phyloP scores from a whole-genome alignment of 768 basidiomycete genomes.

The Austroboletus eburneus region DNA sequence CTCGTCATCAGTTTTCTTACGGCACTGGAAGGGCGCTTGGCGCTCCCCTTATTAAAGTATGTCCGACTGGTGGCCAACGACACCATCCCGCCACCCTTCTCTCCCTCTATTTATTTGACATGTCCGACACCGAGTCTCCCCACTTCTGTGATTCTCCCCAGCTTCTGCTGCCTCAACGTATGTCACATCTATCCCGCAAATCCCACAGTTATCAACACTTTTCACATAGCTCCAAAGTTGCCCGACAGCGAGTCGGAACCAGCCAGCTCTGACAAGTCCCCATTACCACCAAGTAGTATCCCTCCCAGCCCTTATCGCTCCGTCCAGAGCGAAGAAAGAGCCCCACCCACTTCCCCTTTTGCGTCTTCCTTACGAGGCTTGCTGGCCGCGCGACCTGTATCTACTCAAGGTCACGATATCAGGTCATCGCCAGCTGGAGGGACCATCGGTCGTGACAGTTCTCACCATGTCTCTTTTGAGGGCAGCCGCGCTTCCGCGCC shows the following conservation, averaged over 20 bases:
- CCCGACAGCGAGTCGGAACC: constrained; percentile 23
- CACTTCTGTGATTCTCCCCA: no score
- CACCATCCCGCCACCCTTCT: background rate
- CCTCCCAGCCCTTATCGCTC: constrained; percentile 32
- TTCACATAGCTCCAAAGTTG: constrained; percentile 4
- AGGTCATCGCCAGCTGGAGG: constrained; percentile 33
- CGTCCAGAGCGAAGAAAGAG: constrained; percentile 30
- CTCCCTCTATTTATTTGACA: constrained; percentile 5
- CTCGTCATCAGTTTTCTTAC: constrained; percentile 12
- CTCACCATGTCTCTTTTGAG: constrained; percentile 53
- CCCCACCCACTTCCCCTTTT: constrained; percentile 41
- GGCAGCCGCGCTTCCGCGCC: constrained; percentile 32
- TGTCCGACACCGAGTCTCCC: no score
- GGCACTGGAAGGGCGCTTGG: constrained; percentile 12
- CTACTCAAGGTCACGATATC: constrained; percentile 9
- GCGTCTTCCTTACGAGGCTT: constrained; percentile 36
- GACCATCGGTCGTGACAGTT: constrained; percentile 40
- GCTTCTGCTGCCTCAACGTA: no score
- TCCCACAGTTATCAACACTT: background rate
- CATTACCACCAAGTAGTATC: constrained; percentile 34
- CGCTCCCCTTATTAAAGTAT: constrained; percentile 13
- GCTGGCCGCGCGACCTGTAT: constrained; percentile 18
- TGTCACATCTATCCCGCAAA: background rate
- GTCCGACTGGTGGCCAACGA: background rate
- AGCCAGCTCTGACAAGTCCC: constrained; percentile 43